Evolutionary conservation across 345 rosid species (phyloP).

Genomic region (Trapa bicornis): DNA sequence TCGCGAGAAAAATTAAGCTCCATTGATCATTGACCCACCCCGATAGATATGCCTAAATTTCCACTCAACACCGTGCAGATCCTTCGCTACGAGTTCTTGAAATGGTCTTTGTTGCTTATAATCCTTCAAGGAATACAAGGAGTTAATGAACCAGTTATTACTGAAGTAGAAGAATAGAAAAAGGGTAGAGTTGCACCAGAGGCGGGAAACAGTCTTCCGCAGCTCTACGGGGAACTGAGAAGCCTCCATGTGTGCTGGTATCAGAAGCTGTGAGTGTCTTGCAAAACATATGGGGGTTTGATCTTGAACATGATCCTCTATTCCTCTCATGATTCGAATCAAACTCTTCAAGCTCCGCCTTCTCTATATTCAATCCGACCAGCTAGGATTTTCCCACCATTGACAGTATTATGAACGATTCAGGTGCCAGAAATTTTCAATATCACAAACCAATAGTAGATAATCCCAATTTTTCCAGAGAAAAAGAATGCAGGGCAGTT

Average conservation of each 20-base stretch:
- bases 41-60: conserved; percentile 79
- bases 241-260: conserved; percentile 99
- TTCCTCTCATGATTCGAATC: conserved; percentile 20
- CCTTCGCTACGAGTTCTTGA: conserved; percentile 80
- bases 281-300: conserved; percentile 75
- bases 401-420: background rate
- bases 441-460: background rate
- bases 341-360: conserved; percentile 29
- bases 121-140: conserved; percentile 31
- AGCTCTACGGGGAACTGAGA: conserved; percentile 93
- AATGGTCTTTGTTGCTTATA: conserved; percentile 81
- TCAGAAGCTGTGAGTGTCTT: conserved; percentile 98
- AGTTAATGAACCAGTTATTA: background rate
- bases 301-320: conserved; percentile 70
- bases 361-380: conserved; percentile 35
- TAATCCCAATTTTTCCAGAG: too few species aligned
- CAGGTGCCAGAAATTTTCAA: too few species aligned
- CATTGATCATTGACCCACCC: conserved; percentile 23
- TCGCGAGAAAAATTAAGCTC: background rate
- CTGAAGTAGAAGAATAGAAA: background rate
- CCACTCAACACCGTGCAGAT: conserved; percentile 83
- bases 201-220: conserved; percentile 99
- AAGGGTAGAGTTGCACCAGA: conserved; percentile 31
- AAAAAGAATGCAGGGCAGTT: background rate
- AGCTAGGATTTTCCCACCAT: conserved; percentile 27